Evolutionary conservation across 129 eudicot genomes (phyloP).

Genomic region (Lactuca sativa): DNA sequence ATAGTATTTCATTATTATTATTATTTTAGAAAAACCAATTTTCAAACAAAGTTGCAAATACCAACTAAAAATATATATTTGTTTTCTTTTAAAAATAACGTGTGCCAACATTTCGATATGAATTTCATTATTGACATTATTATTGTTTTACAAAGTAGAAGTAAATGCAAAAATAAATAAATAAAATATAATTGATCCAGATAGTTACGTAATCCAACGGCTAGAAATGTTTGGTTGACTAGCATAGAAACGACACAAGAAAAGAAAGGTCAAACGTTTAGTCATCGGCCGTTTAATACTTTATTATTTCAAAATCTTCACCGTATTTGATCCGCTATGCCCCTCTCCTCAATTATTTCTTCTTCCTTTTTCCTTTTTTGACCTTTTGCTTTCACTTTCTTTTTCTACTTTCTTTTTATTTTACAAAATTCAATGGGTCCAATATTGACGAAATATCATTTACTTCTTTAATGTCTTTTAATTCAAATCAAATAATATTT

Average conservation of each 20-base stretch:
- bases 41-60: no score
- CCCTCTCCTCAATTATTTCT: constrained; percentile 29
- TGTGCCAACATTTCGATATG: no score
- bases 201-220: constrained; percentile 26
- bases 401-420: constrained; percentile 5
- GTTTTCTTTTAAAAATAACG: no score
- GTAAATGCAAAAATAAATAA: not conserved
- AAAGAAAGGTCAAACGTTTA: constrained; percentile 33
- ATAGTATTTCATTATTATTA: no score
- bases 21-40: no score
- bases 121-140: not conserved
- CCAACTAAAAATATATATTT: no score
- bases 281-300: constrained; percentile 1
- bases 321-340: constrained; percentile 26
- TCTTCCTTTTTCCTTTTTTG: constrained; percentile 25
- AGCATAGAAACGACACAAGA: constrained; percentile 19
- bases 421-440: not conserved
- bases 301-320: constrained; percentile 15
- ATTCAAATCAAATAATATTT: no score
- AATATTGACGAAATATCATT: not conserved
- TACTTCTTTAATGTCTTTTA: not conserved
- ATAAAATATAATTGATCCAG: not conserved
- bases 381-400: constrained; percentile 30
- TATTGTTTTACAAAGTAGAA: constrained; percentile 16
- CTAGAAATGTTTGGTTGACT: constrained; percentile 22